A percentile compares a stretch with the other conserved stretches of the same genome.
These are phyloP conservation scores for Alopecurus myosuroides DNA, from an alignment of 176 grass and related monocot genomes.

Conservation along the genomic window DNA sequence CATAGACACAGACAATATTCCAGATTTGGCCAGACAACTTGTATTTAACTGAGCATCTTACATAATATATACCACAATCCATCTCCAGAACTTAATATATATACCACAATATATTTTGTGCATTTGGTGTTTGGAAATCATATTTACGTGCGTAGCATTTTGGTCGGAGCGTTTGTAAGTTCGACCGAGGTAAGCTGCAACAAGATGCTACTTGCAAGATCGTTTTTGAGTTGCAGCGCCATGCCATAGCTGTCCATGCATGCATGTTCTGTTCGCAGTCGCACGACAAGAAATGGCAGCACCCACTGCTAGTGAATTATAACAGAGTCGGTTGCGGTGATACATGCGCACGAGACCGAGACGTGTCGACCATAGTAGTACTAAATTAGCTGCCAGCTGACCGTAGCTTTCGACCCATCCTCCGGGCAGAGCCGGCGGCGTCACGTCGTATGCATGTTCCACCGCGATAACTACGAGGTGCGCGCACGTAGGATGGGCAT, in stretches of 20 bases:
- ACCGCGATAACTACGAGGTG: constrained; percentile 9
- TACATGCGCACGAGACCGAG: not conserved
- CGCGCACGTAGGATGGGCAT: not conserved
- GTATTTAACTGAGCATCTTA: too few species aligned
- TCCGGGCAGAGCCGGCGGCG: not conserved
- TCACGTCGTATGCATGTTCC: not conserved
- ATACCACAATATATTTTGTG: too few species aligned
- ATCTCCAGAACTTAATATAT: too few species aligned
- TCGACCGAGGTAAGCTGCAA: not conserved
- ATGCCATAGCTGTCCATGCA: not conserved
- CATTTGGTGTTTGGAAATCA: too few species aligned
- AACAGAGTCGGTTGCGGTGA: not conserved
- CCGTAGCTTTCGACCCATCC: constrained; percentile 16
- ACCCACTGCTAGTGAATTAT: not conserved
- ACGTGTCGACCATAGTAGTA: not conserved
- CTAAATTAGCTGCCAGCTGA: not conserved
- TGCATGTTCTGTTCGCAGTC: not conserved
- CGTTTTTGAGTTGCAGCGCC: not conserved
- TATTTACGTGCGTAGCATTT: not conserved
- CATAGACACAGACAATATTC: too few species aligned
- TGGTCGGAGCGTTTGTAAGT: not conserved
- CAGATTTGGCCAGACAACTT: too few species aligned
- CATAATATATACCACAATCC: too few species aligned
- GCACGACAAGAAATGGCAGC: not conserved
- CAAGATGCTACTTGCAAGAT: not conserved